Evolutionary conservation across 257 asterid species (phyloP).

Genomic region (Solanum ossicruentum): DNA sequence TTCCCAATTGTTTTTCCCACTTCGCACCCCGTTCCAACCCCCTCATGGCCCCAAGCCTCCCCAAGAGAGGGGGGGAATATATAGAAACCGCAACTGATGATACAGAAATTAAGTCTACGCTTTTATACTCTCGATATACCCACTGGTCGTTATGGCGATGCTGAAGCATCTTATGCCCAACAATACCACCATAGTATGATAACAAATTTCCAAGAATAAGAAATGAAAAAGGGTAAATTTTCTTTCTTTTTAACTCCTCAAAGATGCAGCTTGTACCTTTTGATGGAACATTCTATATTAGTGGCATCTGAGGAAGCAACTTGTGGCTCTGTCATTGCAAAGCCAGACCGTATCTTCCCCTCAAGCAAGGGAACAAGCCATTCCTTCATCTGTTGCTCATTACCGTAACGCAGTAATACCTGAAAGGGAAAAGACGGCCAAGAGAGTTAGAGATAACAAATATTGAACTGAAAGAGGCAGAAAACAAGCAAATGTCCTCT

Average conservation of each 20-base stretch:
- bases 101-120: background rate
- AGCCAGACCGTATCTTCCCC: conserved; percentile 85
- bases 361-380: conserved; percentile 97
- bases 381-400: conserved; percentile 55
- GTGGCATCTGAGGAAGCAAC: conserved; percentile 99
- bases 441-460: background rate
- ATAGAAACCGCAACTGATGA: background rate
- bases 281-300: conserved; percentile 85
- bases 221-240: background rate
- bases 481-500: background rate
- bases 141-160: background rate
- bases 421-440: conserved; percentile 1
- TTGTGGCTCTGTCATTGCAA: conserved; percentile 98
- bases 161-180: background rate
- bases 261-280: conserved; percentile 33
- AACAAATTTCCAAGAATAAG: background rate
- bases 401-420: conserved; percentile 90
- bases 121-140: background rate
- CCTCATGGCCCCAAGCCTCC: background rate
- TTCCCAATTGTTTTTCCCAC: background rate
- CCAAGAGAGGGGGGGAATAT: background rate
- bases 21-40: background rate
- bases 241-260: background rate
- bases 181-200: background rate
- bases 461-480: background rate